These are phyloP conservation scores for Oenanthe javanica DNA, from an alignment of 140 eudicot species.

Conservation along the genomic window DNA sequence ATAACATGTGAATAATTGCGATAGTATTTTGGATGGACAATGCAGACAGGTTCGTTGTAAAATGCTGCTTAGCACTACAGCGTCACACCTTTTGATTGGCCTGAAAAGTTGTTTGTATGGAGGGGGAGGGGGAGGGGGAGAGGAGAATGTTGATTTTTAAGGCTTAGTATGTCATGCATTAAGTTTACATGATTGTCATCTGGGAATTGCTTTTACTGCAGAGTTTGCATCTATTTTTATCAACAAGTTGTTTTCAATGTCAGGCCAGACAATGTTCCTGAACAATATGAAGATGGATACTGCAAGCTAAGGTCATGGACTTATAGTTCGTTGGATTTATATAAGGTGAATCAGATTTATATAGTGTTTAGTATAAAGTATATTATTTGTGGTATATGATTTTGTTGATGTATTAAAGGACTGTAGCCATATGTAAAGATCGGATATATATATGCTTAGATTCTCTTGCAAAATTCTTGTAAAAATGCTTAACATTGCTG, in stretches of 20 bases:
- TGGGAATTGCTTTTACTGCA: neutral
- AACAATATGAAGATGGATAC: constrained; percentile 72
- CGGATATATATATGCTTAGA: neutral
- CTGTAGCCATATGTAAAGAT: neutral
- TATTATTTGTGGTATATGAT: neutral
- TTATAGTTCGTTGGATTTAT: constrained; percentile 70
- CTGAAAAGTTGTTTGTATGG: neutral
- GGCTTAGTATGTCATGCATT: neutral
- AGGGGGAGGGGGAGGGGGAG: neutral
- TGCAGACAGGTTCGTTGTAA: neutral
- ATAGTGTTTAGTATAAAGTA: constrained; percentile 1
- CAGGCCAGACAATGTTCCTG: constrained; percentile 76
- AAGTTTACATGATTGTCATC: neutral
- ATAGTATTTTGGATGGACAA: neutral
- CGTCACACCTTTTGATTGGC: neutral
- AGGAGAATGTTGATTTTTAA: neutral
- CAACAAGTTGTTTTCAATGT: constrained; percentile 9
- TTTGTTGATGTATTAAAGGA: neutral
- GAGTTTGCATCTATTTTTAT: neutral
- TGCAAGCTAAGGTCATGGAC: constrained; percentile 93
- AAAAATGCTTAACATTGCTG: neutral
- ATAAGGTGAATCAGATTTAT: constrained; percentile 44
- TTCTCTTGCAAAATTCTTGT: neutral
- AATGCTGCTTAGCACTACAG: neutral
- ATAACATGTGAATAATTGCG: neutral